phyloP scores from a whole-genome alignment of 1,139 yeast species.

The Hyphopichia fennica region DNA sequence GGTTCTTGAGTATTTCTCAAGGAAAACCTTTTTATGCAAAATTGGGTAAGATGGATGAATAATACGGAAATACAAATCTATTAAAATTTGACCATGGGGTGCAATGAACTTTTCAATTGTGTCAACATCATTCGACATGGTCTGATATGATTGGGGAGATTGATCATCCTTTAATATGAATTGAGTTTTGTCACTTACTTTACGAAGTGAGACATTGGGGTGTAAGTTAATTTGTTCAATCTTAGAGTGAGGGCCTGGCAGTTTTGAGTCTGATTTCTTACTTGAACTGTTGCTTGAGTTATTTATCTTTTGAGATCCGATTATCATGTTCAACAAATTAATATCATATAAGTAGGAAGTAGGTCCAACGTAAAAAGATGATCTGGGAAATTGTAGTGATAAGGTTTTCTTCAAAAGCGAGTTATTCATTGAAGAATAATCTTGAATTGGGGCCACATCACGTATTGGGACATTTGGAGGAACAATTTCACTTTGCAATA shows the following conservation, averaged over 20 bases:
- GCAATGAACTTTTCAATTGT: constrained; percentile 70
- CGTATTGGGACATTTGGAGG: constrained; percentile 57
- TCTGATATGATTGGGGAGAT: constrained; percentile 59
- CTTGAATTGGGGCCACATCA: constrained; percentile 55
- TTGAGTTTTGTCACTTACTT: constrained; percentile 64
- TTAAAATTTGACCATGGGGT: constrained; percentile 73
- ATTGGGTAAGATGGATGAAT: constrained; percentile 81
- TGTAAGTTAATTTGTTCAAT: constrained; percentile 68
- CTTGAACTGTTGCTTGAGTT: constrained; percentile 7
- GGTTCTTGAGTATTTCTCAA: constrained; percentile 74
- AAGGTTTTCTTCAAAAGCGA: constrained; percentile 44
- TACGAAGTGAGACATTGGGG: constrained; percentile 58
- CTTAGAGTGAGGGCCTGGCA: constrained; percentile 20
- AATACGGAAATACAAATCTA: constrained; percentile 70
- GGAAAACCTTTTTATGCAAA: constrained; percentile 70
- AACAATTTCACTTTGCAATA: constrained; percentile 18
- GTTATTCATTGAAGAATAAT: constrained; percentile 53
- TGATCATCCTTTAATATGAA: constrained; percentile 73
- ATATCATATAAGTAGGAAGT: constrained; percentile 66
- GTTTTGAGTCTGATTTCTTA: constrained; percentile 1
- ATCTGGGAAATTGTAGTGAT: constrained; percentile 67
- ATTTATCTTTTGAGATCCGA: constrained; percentile 45
- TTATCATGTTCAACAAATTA: constrained; percentile 53
- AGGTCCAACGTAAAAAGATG: constrained; percentile 75
- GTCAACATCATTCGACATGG: constrained; percentile 69